phyloP scores from a whole-genome alignment of 2,329 filamentous ascomycete genomes.

The Talaromyces albobiverticillius region DNA sequence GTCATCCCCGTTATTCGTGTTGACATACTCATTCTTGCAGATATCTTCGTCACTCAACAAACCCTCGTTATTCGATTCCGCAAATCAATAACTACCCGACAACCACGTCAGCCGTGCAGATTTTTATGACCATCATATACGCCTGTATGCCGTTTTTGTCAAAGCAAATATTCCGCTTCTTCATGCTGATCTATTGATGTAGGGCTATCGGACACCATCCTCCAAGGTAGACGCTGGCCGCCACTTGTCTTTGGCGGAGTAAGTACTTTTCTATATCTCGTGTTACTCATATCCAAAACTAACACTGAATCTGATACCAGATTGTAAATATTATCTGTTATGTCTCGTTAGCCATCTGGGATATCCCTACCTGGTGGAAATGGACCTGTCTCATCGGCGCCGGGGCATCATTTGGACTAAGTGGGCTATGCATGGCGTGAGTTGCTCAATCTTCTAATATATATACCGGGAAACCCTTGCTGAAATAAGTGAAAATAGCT shows the following conservation, averaged over 20 bases:
- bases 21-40: neutral
- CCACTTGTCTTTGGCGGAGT: slow-evolving; percentile 58
- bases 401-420: slow-evolving; percentile 47
- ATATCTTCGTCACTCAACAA: slow-evolving; percentile 30
- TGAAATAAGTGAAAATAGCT: slow-evolving; percentile 27
- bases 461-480: neutral
- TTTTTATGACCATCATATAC: slow-evolving; percentile 60
- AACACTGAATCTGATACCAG: slow-evolving; percentile 13
- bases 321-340: slow-evolving; percentile 44
- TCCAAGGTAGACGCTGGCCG: slow-evolving; percentile 61
- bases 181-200: slow-evolving; percentile 1
- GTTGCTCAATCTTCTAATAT: slow-evolving; percentile 19
- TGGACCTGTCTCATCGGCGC: slow-evolving; percentile 62
- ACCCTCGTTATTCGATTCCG: slow-evolving; percentile 46
- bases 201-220: slow-evolving; percentile 61
- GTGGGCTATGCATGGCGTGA: slow-evolving; percentile 51
- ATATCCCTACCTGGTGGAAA: slow-evolving; percentile 55
- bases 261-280: slow-evolving; percentile 49
- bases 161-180: neutral
- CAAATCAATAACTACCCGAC: slow-evolving; percentile 58
- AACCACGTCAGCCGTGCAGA: slow-evolving; percentile 54
- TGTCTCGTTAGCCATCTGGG: slow-evolving; percentile 47
- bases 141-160: slow-evolving; percentile 42
- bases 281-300: neutral
- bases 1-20: neutral